Evolutionary conservation across 2,329 filamentous ascomycete genomes (phyloP).

Genomic region (Podosphaera aphanis): DNA sequence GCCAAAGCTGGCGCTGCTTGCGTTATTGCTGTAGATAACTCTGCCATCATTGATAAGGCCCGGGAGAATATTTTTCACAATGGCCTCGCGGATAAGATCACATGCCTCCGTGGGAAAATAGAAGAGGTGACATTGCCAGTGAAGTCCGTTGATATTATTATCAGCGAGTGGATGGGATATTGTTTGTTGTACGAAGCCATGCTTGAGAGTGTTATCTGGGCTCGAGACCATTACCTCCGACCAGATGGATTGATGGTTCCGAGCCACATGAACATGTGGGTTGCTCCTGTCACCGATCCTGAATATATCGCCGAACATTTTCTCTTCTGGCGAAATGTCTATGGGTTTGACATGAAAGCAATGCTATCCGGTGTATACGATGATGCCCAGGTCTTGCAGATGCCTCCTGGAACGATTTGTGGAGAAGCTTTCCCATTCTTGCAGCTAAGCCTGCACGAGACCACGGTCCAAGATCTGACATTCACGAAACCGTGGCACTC

Average conservation of each 20-base stretch:
- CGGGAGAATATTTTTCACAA: constrained; percentile 69
- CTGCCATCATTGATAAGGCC: constrained; percentile 69
- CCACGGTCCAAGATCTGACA: constrained; percentile 45
- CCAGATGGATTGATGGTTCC: constrained; percentile 67
- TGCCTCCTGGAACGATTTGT: constrained; percentile 35
- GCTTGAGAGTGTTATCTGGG: constrained; percentile 77
- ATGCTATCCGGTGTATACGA: constrained; percentile 70
- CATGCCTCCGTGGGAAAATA: constrained; percentile 61
- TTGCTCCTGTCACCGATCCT: constrained; percentile 57
- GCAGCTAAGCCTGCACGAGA: constrained; percentile 52
- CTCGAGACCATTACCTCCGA: constrained; percentile 65
- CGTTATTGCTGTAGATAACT: constrained; percentile 83
- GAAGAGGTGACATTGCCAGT: constrained; percentile 67
- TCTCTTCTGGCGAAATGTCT: constrained; percentile 74
- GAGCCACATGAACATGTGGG: constrained; percentile 59
- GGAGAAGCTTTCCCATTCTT: constrained; percentile 43
- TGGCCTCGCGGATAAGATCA: constrained; percentile 48
- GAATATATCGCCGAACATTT: constrained; percentile 60
- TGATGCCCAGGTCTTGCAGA: constrained; percentile 55
- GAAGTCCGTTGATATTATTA: constrained; percentile 70
- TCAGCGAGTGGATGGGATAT: constrained; percentile 98
- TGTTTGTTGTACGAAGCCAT: constrained; percentile 84
- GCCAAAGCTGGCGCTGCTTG: constrained; percentile 67
- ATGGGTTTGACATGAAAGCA: constrained; percentile 80
- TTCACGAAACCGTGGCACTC: constrained; percentile 49